Base-by-base conservation (phyloP, 768 basidiomycete genomes). In the Cystobasidium ongulense region DNA sequence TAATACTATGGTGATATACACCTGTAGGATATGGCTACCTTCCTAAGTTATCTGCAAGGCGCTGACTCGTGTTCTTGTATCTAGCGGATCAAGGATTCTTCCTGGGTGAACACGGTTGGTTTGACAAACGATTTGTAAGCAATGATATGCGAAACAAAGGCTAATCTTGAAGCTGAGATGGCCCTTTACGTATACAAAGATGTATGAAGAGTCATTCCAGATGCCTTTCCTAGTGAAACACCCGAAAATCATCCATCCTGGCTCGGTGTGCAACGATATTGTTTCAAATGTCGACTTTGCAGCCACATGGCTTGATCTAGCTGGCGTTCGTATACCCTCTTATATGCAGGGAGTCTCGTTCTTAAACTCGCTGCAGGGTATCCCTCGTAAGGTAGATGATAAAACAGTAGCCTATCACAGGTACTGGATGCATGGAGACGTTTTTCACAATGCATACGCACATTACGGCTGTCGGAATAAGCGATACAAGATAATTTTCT, bases 401-500 rank as follows among this genome's bases (percentile, higher is more conserved):
- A 8, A 74, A 10, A 61, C 74, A 18, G 74, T 74, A 31, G 74
- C 74, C 7, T 74, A 70, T 50, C 74, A 74, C n/a, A 23, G 73
- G 10, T 74, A 74, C 74, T 74, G 74, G 74, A 70, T 70, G 74
- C 74, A 74, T 52, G 35, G 31, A 31, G 68, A 75, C 53, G 1
- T 18, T 4, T 70, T 75, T 59, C 74, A 75, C 41, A 50, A 75
- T 43, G 74, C 74, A 57, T 75, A 75, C 39, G 74, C 76, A 1
- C 76, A 77, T 66, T 77, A 75, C 17, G 74, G 74, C 31, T 63
- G 76, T 33, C 77, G 74, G 23, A 59, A 68, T 41, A 38, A 75
- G 36, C 74, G 74, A 17, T 75, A 78, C 76, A 78, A 78, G 74
- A 70, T 78, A 18, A 78, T 78, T 46, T 78, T 75, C 65, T 78